Evolutionary conservation across 192 early-diverging fungal species (phyloP).

Genomic region (Funneliformis geosporum): DNA sequence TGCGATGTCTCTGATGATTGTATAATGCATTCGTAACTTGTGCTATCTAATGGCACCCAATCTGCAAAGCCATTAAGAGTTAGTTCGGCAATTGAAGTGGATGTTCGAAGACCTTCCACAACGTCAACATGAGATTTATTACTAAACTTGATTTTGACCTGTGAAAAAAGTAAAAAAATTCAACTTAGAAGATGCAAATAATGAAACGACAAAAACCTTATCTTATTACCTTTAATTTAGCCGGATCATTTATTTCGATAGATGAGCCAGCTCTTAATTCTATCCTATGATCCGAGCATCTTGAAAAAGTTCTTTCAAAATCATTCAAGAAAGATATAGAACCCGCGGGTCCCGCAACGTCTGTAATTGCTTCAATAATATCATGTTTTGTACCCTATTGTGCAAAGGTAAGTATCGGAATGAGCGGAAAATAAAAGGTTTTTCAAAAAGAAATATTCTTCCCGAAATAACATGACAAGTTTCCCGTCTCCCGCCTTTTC

Average conservation of each 20-base stretch:
- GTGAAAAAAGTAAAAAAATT: not conserved
- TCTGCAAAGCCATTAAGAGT: conserved; percentile 13
- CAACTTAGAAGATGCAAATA: not conserved
- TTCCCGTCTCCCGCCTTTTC: not conserved
- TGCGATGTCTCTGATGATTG: not conserved
- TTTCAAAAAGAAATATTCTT: not conserved
- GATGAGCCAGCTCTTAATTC: conserved; percentile 1
- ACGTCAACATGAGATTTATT: not conserved
- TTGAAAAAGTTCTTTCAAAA: conserved; percentile 5
- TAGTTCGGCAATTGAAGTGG: not conserved
- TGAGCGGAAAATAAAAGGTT: not conserved
- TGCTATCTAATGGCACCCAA: conserved; percentile 20
- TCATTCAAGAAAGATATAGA: conserved; percentile 16
- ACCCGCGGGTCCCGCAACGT: not conserved
- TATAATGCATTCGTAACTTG: conserved; percentile 16
- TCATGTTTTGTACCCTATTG: conserved; percentile 12
- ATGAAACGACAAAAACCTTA: not conserved
- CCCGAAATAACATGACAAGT: not conserved
- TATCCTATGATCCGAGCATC: not conserved
- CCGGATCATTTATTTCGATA: not conserved
- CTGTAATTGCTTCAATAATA: not conserved
- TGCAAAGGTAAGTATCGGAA: not conserved
- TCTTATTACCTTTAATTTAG: conserved; percentile 10
- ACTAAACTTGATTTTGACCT: conserved; percentile 22
- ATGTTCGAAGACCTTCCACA: not conserved